phyloP scores from a whole-genome alignment of 2,329 filamentous ascomycete species.

The Fusarium annulatum region DNA sequence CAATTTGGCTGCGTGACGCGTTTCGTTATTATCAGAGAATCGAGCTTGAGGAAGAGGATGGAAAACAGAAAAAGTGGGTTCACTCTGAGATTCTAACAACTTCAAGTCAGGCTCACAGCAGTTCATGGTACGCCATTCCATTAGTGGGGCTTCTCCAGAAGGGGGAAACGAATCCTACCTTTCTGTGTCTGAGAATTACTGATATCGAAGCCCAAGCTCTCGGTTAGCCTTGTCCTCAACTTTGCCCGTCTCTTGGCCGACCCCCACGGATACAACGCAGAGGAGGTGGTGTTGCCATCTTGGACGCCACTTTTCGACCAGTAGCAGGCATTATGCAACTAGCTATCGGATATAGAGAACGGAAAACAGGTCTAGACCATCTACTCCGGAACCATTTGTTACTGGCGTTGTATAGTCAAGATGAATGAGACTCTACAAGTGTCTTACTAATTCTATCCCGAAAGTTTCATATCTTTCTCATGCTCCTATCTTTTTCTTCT shows the following conservation, averaged over 20 bases:
- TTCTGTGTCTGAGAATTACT: neutral
- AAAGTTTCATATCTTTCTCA: rapidly evolving
- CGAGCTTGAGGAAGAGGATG: neutral
- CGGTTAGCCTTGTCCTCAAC: neutral
- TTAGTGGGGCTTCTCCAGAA: neutral
- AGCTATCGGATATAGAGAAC: neutral
- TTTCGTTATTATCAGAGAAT: neutral
- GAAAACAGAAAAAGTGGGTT: neutral
- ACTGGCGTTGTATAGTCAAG: neutral
- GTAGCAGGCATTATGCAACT: neutral
- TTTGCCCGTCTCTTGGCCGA: neutral
- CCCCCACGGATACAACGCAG: neutral
- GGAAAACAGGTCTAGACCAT: neutral
- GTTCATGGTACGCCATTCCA: neutral
- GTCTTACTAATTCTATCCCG: no score
- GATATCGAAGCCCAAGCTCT: neutral
- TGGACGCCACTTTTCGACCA: neutral
- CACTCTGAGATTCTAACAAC: neutral
- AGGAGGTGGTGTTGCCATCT: neutral
- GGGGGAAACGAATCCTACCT: neutral
- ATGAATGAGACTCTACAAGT: neutral
- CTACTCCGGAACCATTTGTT: neutral
- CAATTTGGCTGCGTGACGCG: neutral
- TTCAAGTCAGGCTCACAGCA: neutral
- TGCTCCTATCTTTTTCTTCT: rapidly evolving